phyloP scores from a whole-genome alignment of 495 filamentous ascomycete species.

The Penicillium malachiteum region DNA sequence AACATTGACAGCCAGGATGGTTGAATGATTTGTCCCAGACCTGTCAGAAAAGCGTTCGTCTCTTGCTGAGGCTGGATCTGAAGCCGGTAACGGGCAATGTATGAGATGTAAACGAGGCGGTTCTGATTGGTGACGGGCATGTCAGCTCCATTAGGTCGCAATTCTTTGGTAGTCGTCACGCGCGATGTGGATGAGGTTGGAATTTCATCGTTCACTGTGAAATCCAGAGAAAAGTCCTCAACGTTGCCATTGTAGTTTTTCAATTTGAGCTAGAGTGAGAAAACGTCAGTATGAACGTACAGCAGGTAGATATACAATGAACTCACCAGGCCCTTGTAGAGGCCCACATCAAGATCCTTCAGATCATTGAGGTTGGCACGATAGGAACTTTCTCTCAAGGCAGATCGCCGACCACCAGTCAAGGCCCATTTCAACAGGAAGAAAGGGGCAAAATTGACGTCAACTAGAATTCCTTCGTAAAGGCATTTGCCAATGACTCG shows the following conservation, averaged over 20 bases:
- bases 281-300: not conserved
- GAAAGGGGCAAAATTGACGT: constrained; percentile 91
- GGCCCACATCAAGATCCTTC: constrained; percentile 84
- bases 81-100: constrained; percentile 82
- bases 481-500: constrained; percentile 94
- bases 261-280: constrained; percentile 56
- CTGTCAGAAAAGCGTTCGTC: constrained; percentile 82
- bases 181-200: constrained; percentile 61
- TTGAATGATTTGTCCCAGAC: constrained; percentile 83
- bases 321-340: constrained; percentile 83
- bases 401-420: constrained; percentile 61
- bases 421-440: constrained; percentile 95
- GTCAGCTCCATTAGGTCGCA: constrained; percentile 72
- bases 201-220: constrained; percentile 61
- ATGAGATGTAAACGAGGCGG: constrained; percentile 88
- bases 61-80: constrained; percentile 73
- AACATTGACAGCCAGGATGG: constrained; percentile 97
- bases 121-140: constrained; percentile 88
- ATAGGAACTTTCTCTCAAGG: constrained; percentile 67
- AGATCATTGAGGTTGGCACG: constrained; percentile 90
- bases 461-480: constrained; percentile 95
- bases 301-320: not conserved
- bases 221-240: constrained; percentile 75
- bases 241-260: constrained; percentile 90
- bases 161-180: constrained; percentile 60